Base-by-base conservation (phyloP, 345 rosid species). In the Nephelium lappaceum region DNA sequence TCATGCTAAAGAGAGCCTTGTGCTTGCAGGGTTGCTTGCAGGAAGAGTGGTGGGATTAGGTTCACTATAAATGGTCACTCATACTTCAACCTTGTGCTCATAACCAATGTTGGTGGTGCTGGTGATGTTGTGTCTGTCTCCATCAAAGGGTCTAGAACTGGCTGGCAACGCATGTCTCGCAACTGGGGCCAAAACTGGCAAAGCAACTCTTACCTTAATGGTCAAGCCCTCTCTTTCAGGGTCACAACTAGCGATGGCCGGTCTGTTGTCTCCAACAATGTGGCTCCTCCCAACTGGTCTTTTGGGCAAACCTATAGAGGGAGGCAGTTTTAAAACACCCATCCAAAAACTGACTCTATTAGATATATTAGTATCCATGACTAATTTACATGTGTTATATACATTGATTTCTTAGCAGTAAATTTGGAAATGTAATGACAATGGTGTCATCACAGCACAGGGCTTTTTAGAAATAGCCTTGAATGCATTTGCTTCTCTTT, bases 171-270 rank as follows among this genome's bases (percentile, higher is more conserved):
- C 5, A 75, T 80, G 83, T 75, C 79, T 25, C 70, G 76, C 47
- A 80, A 80, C 51, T 80, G 83, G 83, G 83, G 83, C 70, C 83
- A 80, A 70, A 80, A 80, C 25, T 75, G 83, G 83, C 83, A 80
- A 60, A 75, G 79, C 75, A 80, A 80, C 24, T 69, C 79, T 31
- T 80, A 74, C 66, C 83, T 80, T 45, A 80, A 75, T 62, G 83
- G 83, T 42, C 79, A 80, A 80, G 53, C 79, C 23, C 83, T 80
- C 64, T 75, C 79, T 62, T 80, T 80, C 71, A 51, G 23, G 76
- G 76, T 80, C 72, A 75, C 76, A 47, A 80, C 76, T 6, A 75
- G 83, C n/a, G 72, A 76, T 51, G 80, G 80, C 24, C 72, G 43
- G 67, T 61, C 61, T 18, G 73, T 80, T 67, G 39, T 80, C 58